Percentiles rank a stretch among this genome's conserved stretches.
phyloP scores from a whole-genome alignment of 495 filamentous ascomycete species.

The Aspergillus nidulans region DNA sequence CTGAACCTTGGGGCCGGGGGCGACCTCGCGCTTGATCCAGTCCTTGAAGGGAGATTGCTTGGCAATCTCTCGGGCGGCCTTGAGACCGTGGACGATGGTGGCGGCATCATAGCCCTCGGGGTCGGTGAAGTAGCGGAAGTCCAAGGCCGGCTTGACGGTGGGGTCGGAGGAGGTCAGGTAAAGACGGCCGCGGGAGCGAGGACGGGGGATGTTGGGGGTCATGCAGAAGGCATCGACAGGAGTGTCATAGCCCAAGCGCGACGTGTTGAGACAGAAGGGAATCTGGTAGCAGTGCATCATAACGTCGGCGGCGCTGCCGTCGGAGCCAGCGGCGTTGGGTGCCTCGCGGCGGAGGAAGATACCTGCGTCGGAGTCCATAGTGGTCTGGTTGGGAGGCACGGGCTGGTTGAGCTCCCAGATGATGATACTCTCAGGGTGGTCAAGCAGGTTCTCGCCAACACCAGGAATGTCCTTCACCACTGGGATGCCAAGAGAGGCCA shows the following conservation, averaged over 20 bases:
- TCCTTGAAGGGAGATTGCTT: conserved; percentile 66
- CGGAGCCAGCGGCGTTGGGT: conserved; percentile 57
- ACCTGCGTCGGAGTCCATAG: conserved; percentile 81
- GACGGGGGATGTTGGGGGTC: conserved; percentile 84
- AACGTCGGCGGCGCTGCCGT: conserved; percentile 68
- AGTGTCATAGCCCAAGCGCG: conserved; percentile 67
- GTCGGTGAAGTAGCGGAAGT: conserved; percentile 88
- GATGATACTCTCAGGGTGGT: conserved; percentile 75
- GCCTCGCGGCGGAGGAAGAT: conserved; percentile 74
- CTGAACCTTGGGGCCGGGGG: conserved; percentile 63
- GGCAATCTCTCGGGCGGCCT: conserved; percentile 66
- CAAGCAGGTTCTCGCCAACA: conserved; percentile 75
- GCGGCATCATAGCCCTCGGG: conserved; percentile 77
- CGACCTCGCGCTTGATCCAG: conserved; percentile 77
- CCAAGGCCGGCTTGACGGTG: conserved; percentile 69
- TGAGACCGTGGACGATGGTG: conserved; percentile 73
- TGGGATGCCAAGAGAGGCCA: conserved; percentile 59
- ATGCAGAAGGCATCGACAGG: conserved; percentile 82
- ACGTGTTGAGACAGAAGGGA: conserved; percentile 69
- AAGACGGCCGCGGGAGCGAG: conserved; percentile 66
- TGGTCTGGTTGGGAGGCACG: conserved; percentile 70
- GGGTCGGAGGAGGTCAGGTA: conserved; percentile 70
- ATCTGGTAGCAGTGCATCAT: conserved; percentile 96
- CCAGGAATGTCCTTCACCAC: conserved; percentile 68
- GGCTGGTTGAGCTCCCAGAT: conserved; percentile 80